Conservation (phyloP, 305 asterid species). For the Fraxinus platypoda region DNA sequence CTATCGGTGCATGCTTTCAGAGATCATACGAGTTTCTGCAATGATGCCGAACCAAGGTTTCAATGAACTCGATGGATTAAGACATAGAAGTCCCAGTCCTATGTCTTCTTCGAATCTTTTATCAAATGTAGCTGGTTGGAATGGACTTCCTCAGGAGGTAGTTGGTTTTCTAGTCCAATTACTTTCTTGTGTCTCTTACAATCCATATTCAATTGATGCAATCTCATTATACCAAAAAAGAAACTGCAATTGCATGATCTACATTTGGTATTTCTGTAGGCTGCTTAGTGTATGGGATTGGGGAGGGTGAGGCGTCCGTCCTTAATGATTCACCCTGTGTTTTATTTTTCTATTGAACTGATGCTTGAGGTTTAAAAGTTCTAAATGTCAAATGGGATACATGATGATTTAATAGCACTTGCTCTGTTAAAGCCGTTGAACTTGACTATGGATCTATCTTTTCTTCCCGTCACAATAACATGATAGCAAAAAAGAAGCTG, state of each 20-base stretch:
- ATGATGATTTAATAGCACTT: background rate
- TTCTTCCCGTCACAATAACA: background rate
- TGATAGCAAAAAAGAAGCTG: background rate
- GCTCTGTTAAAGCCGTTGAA: background rate
- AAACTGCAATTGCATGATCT: background rate
- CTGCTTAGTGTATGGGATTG: background rate
- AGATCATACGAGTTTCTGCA: constrained; percentile 74
- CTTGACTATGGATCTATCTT: background rate
- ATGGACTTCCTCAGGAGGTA: constrained; percentile 86
- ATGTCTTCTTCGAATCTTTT: constrained; percentile 87
- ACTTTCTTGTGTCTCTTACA: background rate
- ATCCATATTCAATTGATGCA: background rate
- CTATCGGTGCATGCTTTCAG: constrained; percentile 30
- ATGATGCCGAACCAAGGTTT: constrained; percentile 84
- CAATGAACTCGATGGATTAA: constrained; percentile 79
- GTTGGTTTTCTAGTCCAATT: background rate
- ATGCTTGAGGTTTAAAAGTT: background rate
- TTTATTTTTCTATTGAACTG: background rate
- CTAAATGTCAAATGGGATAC: background rate
- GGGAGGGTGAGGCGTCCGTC: background rate
- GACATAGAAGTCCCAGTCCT: constrained; percentile 97
- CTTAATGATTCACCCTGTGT: background rate
- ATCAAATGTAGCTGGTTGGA: constrained; percentile 76
- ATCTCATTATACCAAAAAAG: background rate
- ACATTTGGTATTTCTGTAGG: background rate